Evolutionary conservation across 495 filamentous ascomycete species (phyloP).

Genomic region (Usnea hakonensis): DNA sequence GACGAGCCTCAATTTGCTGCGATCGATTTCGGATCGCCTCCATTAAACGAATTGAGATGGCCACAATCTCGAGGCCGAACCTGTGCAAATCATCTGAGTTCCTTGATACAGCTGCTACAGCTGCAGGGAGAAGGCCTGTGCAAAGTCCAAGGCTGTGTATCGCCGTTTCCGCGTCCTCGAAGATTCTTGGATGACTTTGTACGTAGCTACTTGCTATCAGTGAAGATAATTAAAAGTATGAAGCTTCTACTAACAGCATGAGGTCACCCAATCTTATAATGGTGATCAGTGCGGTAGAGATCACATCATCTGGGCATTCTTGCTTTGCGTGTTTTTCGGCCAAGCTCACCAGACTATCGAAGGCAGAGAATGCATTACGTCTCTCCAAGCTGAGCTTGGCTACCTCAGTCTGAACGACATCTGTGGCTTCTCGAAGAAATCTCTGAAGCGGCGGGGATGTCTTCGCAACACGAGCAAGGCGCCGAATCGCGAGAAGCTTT

Average conservation of each 20-base stretch:
- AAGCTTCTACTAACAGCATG: conserved; percentile 5
- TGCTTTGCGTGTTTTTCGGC: conserved; percentile 17
- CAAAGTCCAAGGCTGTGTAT: conserved; percentile 20
- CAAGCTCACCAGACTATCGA: conserved; percentile 12
- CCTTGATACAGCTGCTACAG: conserved; percentile 11
- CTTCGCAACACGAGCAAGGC: conserved; percentile 9
- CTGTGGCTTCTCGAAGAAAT: conserved; percentile 20
- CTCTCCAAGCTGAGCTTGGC: conserved; percentile 8
- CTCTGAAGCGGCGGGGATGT: conserved; percentile 12
- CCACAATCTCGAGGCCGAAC: conserved; percentile 15
- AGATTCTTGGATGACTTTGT: conserved; percentile 16
- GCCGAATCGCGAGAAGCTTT: conserved; percentile 13
- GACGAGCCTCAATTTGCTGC: conserved; percentile 2
- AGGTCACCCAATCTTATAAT: conserved; percentile 15
- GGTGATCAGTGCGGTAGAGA: conserved; percentile 12
- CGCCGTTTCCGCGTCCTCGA: neutral
- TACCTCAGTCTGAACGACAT: conserved; percentile 19
- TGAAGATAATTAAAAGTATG: neutral
- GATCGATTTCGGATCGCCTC: conserved; percentile 5
- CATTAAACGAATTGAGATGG: conserved; percentile 15
- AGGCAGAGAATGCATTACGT: conserved; percentile 7
- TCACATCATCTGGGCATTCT: conserved; percentile 12
- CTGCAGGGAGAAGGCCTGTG: conserved; percentile 21
- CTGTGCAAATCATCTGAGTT: conserved; percentile 7
- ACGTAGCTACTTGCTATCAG: conserved; percentile 8